A percentile compares a stretch with the other conserved stretches of the same genome.
phyloP scores from a whole-genome alignment of 306 rosid genomes.

The Pterocarpus macrocarpus region DNA sequence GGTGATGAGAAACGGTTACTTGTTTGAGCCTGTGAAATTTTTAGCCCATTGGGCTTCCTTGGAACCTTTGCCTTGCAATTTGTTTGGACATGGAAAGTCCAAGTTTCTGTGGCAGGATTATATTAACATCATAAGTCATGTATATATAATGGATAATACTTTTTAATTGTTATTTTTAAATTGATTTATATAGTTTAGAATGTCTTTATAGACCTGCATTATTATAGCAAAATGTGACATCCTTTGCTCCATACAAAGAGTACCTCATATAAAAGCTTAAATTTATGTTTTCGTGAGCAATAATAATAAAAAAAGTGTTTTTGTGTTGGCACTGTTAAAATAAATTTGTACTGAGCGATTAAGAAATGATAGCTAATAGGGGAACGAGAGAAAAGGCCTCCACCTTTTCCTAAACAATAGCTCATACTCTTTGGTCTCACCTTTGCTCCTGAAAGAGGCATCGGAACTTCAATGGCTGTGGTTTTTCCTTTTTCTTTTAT shows the following conservation, averaged over 20 bases:
- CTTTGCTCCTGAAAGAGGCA: too few relatives aligned
- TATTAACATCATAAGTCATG: not conserved
- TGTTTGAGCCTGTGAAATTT: not conserved
- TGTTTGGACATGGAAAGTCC: not conserved
- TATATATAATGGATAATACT: not conserved
- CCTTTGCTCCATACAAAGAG: not conserved
- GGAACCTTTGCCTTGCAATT: slow-evolving; percentile 2
- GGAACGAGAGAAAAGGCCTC: not conserved
- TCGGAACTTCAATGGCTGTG: too few relatives aligned
- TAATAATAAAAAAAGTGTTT: not conserved
- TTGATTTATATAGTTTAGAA: not conserved
- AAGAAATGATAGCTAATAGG: not conserved
- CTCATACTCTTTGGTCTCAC: not conserved
- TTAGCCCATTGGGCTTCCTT: not conserved
- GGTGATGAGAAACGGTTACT: not conserved
- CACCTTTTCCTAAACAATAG: not conserved
- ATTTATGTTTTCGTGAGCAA: not conserved
- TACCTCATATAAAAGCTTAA: not conserved
- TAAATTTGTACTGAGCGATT: too few relatives aligned
- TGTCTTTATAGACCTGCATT: not conserved
- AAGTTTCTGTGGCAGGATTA: too few relatives aligned
- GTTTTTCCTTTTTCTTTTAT: too few relatives aligned
- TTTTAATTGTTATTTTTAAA: too few relatives aligned
- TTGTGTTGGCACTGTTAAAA: too few relatives aligned
- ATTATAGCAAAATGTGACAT: not conserved